Evolutionary conservation across 73 alveolate genomes (phyloP).

Genomic region (Paramecium octaurelia): DNA sequence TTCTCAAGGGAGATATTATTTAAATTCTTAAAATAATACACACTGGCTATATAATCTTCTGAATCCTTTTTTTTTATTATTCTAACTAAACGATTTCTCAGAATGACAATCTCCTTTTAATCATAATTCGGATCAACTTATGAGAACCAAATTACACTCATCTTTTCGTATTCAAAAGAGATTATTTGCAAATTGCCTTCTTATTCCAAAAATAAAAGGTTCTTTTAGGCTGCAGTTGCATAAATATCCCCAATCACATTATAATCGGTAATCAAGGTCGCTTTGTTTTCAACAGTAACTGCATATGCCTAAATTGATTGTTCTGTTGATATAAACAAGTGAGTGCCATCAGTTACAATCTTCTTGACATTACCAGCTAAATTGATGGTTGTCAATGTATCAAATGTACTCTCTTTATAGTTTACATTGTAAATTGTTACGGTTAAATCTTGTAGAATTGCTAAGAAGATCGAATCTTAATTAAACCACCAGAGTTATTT

Average conservation of each 20-base stretch:
- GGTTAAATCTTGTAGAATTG: neutral
- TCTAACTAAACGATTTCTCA: neutral
- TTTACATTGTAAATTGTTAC: neutral
- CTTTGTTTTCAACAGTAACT: neutral
- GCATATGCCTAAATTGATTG: neutral
- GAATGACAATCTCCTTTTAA: neutral
- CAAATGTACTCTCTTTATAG: neutral
- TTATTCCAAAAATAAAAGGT: neutral
- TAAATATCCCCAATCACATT: neutral
- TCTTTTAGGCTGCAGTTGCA: neutral
- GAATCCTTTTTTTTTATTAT: neutral
- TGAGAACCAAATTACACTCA: neutral
- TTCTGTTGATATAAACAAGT: neutral
- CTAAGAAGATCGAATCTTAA: neutral
- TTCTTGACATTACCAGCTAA: neutral
- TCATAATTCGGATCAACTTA: neutral
- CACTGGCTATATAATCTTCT: neutral
- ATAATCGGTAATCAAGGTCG: neutral
- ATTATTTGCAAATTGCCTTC: neutral
- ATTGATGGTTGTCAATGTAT: neutral
- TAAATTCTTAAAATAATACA: neutral
- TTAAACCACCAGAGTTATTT: conserved; percentile 10
- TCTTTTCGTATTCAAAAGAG: neutral
- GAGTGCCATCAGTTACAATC: neutral
- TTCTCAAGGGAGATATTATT: neutral